A percentile compares a stretch with the other conserved stretches of the same genome.
phyloP scores from a whole-genome alignment of 2,329 filamentous ascomycete species.

The Didymella keratinophila region DNA sequence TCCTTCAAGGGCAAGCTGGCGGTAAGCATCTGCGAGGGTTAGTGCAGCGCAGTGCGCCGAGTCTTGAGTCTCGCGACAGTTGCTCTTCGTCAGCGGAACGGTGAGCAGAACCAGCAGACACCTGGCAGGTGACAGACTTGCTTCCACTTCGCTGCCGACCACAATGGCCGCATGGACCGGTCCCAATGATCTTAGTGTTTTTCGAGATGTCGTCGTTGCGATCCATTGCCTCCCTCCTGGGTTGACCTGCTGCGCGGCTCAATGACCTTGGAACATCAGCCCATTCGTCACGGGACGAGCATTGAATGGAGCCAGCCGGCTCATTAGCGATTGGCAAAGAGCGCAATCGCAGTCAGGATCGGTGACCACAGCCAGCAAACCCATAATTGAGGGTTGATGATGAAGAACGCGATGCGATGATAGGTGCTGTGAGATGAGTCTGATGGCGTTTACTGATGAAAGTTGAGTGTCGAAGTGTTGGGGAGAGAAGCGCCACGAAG shows the following conservation, averaged over 20 bases:
- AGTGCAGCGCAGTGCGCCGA: slow-evolving; percentile 21
- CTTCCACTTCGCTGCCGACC: not conserved
- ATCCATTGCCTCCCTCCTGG: slow-evolving; percentile 4
- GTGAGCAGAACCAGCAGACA: slow-evolving; percentile 5
- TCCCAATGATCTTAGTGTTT: not conserved
- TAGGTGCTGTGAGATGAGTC: slow-evolving; percentile 10
- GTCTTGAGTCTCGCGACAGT: slow-evolving; percentile 2
- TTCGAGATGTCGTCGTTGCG: not conserved
- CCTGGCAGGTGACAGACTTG: slow-evolving; percentile 4
- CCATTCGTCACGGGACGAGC: slow-evolving; percentile 20
- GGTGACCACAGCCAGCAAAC: slow-evolving; percentile 1
- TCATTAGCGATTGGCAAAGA: slow-evolving; percentile 17
- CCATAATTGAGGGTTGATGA: slow-evolving; percentile 1
- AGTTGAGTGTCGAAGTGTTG: slow-evolving; percentile 16
- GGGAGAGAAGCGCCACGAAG: slow-evolving; percentile 14
- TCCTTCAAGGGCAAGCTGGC: slow-evolving; percentile 16
- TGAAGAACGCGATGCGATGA: slow-evolving; percentile 3
- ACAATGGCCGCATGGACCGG: not conserved
- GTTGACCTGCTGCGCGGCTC: slow-evolving; percentile 10
- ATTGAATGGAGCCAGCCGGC: slow-evolving; percentile 14
- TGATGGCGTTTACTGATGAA: slow-evolving; percentile 13
- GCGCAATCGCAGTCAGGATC: slow-evolving; percentile 7
- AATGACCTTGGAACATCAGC: slow-evolving; percentile 11
- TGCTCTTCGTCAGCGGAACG: slow-evolving; percentile 4
- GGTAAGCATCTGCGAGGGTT: slow-evolving; percentile 18